Conservation (phyloP, 108 stramenopile genomes). For the Chaetoceros muelleri region DNA sequence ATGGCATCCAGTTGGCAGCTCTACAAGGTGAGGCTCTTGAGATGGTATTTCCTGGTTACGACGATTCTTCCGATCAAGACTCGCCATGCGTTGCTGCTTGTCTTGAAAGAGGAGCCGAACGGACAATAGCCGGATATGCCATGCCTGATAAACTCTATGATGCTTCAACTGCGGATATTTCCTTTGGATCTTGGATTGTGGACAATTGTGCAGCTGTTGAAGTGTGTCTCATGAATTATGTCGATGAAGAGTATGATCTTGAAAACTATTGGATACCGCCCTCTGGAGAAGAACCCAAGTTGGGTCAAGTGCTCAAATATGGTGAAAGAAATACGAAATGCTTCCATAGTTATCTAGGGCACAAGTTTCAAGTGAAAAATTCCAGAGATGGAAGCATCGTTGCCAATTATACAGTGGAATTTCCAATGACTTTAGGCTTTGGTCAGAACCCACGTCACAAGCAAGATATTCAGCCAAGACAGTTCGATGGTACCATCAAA, state of each 20-base stretch:
- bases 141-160: slow-evolving; percentile 15
- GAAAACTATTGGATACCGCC: slow-evolving; percentile 36
- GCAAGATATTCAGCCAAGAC: slow-evolving; percentile 17
- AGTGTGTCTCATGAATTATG: slow-evolving; percentile 49
- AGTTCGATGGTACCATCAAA: slow-evolving; percentile 37
- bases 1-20: slow-evolving; percentile 7
- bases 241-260: slow-evolving; percentile 13
- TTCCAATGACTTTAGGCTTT: slow-evolving; percentile 28
- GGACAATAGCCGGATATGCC: slow-evolving; percentile 7
- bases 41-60: neutral
- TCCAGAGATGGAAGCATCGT: slow-evolving; percentile 19
- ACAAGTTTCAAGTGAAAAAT: slow-evolving; percentile 36
- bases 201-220: slow-evolving; percentile 29
- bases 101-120: slow-evolving; percentile 22
- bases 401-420: slow-evolving; percentile 33
- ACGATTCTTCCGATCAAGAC: neutral
- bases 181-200: slow-evolving; percentile 17
- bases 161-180: neutral
- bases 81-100: slow-evolving; percentile 17
- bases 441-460: slow-evolving; percentile 26
- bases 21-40: slow-evolving; percentile 3
- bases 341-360: slow-evolving; percentile 38
- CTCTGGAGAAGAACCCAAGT: slow-evolving; percentile 4
- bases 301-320: slow-evolving; percentile 21
- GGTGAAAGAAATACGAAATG: slow-evolving; percentile 43